These are phyloP conservation scores for Myochromella boudieri DNA, from an alignment of 768 basidiomycete genomes.

Conservation along the genomic window DNA sequence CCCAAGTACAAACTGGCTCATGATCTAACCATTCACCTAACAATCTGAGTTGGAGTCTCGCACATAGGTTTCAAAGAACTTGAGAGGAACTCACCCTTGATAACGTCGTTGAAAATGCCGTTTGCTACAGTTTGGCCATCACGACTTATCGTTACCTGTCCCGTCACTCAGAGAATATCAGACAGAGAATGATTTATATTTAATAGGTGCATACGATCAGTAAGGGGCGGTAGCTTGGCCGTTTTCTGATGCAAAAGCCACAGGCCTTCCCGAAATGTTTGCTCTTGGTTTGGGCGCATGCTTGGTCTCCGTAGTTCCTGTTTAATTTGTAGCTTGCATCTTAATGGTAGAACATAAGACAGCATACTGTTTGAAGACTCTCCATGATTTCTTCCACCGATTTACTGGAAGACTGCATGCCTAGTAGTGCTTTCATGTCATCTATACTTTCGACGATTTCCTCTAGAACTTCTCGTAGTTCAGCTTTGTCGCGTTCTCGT, in stretches of 20 bases:
- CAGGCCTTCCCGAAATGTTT: constrained; percentile 35
- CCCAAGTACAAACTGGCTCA: constrained; percentile 25
- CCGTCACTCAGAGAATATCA: constrained; percentile 33
- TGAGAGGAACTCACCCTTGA: constrained; percentile 26
- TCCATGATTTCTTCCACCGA: constrained; percentile 41
- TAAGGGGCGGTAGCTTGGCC: constrained; percentile 39
- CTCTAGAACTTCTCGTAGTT: constrained; percentile 34
- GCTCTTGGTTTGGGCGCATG: constrained; percentile 28
- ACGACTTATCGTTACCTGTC: constrained; percentile 34
- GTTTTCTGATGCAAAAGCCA: constrained; percentile 39
- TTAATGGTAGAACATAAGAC: not conserved
- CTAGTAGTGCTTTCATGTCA: constrained; percentile 34
- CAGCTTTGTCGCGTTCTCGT: constrained; percentile 32
- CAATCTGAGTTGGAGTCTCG: not conserved
- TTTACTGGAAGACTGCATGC: constrained; percentile 27
- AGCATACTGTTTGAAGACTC: constrained; percentile 37
- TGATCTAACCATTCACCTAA: constrained; percentile 43
- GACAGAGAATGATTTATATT: not conserved
- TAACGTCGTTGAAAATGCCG: constrained; percentile 41
- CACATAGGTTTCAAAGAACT: not conserved
- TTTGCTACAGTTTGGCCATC: constrained; percentile 28
- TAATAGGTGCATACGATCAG: constrained; percentile 33
- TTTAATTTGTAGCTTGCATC: not conserved
- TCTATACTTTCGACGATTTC: constrained; percentile 29
- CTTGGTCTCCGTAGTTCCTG: constrained; percentile 36